Evolutionary conservation across 2,329 filamentous ascomycete genomes (phyloP).

Genomic region (Pseudogymnoascus sp.): DNA sequence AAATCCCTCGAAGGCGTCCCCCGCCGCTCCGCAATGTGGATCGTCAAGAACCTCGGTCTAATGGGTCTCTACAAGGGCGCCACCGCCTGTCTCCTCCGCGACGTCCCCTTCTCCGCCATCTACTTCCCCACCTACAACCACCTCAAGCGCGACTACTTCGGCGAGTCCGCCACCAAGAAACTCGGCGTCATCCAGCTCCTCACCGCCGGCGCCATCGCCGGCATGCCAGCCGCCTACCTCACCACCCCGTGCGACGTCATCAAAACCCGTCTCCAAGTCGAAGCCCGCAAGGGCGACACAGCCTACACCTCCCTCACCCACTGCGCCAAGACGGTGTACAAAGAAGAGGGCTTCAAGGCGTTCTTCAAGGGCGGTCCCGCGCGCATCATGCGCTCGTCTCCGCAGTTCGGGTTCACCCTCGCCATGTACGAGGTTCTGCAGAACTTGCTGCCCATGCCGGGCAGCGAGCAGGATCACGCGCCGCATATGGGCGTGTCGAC

Average conservation of each 20-base stretch:
- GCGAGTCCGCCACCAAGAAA: constrained; percentile 78
- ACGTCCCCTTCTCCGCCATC: constrained; percentile 96
- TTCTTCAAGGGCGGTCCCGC: constrained; percentile 99
- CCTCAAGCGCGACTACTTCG: constrained; percentile 87
- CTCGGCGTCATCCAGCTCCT: constrained; percentile 85
- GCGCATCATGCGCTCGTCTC: constrained; percentile 87
- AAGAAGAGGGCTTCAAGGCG: constrained; percentile 86
- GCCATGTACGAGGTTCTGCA: constrained; percentile 92
- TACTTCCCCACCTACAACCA: constrained; percentile 98
- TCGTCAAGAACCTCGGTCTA: constrained; percentile 88
- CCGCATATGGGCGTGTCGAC: constrained; percentile 50
- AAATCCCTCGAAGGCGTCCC: constrained; percentile 76
- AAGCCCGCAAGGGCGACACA: constrained; percentile 90
- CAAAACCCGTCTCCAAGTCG: constrained; percentile 96
- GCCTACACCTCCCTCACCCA: constrained; percentile 81
- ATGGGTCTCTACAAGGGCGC: constrained; percentile 95
- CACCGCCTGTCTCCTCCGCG: constrained; percentile 84
- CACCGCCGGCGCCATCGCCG: constrained; percentile 86
- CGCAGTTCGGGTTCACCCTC: constrained; percentile 96
- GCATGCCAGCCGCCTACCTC: constrained; percentile 86
- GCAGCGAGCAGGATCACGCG: constrained; percentile 44
- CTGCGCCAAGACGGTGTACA: constrained; percentile 71
- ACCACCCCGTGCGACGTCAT: constrained; percentile 98
- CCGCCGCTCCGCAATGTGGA: constrained; percentile 94
- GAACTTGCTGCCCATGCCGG: constrained; percentile 69